phyloP scores from a whole-genome alignment of 768 basidiomycete genomes.

The Auricularia cornea region DNA sequence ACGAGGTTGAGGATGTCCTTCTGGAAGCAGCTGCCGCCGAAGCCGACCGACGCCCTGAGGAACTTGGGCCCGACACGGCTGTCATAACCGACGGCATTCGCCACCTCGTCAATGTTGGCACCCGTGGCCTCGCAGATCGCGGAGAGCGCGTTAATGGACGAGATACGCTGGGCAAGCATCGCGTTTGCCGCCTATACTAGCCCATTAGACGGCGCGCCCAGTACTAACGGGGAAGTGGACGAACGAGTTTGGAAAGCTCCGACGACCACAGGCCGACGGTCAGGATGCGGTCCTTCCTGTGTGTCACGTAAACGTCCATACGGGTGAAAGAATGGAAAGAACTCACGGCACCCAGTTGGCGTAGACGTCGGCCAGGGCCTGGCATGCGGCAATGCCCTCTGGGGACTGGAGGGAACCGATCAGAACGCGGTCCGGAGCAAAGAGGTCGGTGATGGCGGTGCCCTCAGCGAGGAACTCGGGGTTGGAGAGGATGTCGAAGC shows the following conservation, averaged over 20 bases:
- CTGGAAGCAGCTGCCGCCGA: conserved; percentile 99
- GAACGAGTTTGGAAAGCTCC: conserved; percentile 82
- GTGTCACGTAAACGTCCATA: not conserved
- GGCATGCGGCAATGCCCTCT: conserved; percentile 77
- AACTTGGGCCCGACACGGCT: conserved; percentile 91
- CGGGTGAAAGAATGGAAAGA: not conserved
- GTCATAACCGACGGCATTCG: conserved; percentile 89
- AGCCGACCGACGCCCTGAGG: conserved; percentile 91
- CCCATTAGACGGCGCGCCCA: not conserved
- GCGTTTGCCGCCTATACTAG: conserved; percentile 73
- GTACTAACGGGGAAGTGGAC: conserved; percentile 7
- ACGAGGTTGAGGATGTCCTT: conserved; percentile 99
- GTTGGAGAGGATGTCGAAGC: conserved; percentile 98
- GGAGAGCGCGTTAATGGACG: conserved; percentile 94
- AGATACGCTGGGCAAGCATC: conserved; percentile 98
- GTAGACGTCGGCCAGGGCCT: conserved; percentile 72
- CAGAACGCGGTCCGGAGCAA: conserved; percentile 87
- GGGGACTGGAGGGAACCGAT: conserved; percentile 91
- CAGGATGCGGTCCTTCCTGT: conserved; percentile 66
- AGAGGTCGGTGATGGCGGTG: conserved; percentile 86
- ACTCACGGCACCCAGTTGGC: conserved; percentile 92
- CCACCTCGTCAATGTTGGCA: conserved; percentile 97
- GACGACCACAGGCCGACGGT: conserved; percentile 98
- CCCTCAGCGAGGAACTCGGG: conserved; percentile 99
- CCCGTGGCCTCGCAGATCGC: conserved; percentile 99